phyloP scores from a whole-genome alignment of 495 filamentous ascomycete genomes.

The Amorphotheca resinae region DNA sequence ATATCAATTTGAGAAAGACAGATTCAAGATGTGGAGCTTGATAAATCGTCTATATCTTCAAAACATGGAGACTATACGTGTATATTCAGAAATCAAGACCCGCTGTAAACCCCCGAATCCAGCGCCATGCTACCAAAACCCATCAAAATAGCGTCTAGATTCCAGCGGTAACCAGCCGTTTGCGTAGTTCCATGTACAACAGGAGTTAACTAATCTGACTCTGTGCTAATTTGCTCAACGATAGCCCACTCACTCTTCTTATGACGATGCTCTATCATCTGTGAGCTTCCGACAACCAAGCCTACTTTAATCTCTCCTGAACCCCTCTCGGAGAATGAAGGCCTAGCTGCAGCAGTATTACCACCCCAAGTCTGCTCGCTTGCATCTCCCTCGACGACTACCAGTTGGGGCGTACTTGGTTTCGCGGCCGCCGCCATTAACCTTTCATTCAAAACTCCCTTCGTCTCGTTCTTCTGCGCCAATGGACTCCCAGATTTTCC shows the following conservation, averaged over 20 bases:
- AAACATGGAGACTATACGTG: too few species aligned
- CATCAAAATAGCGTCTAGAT: too few species aligned
- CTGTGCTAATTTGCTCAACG: constrained; percentile 25
- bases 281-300: background rate
- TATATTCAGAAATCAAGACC: too few species aligned
- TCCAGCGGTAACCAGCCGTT: too few species aligned
- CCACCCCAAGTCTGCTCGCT: constrained; percentile 10
- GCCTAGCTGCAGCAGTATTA: background rate
- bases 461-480: background rate
- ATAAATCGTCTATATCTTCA: too few species aligned
- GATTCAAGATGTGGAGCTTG: too few species aligned
- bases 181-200: too few species aligned
- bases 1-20: too few species aligned
- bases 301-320: background rate
- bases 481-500: background rate
- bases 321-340: background rate
- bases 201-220: too few species aligned
- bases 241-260: constrained; percentile 37
- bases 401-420: constrained; percentile 15
- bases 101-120: too few species aligned
- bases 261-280: constrained; percentile 18
- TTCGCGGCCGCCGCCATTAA: constrained; percentile 11
- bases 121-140: too few species aligned
- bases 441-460: constrained; percentile 1
- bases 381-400: constrained; percentile 12